Evolutionary conservation across 106 monocot genomes (phyloP), one percentile per base, ranked within the genome.

Genomic region (Allium cepa): DNA sequence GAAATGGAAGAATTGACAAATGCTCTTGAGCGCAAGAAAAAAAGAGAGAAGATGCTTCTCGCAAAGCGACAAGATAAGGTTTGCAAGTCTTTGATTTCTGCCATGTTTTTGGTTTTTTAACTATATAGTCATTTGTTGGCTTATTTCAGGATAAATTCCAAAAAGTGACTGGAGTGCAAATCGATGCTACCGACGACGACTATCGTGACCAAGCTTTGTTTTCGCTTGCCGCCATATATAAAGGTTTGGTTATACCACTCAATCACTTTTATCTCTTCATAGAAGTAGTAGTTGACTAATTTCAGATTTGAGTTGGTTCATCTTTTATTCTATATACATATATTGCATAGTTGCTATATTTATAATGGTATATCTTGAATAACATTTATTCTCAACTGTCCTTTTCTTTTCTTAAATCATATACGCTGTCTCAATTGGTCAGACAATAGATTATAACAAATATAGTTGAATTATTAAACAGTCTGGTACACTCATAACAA

Each of bases 1-100:
- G 97, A 97, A 87, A 86, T 97, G 84, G 92, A 97, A 76, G 97
- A 89, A 62, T 52, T 97, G 46, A 79, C 97, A 61, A 68, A 78
- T 78, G 82, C 80, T 53, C 26, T 97, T 26, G 88, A 97, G 26
- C 81, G 72, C 49, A 97, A 92, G 75, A 92, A 87, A 61, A 97
- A 82, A 72, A 84, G 73, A 77, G 74, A 56, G 18, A 97, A 87
- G 70, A 97, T 87, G 64, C 63, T 79, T 16, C 66, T 83, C 56
- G 75, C 84, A 76, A 97, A 89, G 48, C 82, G 86, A 11, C 81
- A 84, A 63, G 79, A 75, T 6, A 97, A 92, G 87, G 93, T 90
- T 56, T 56, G 49, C 64, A 16, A 17, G 16, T 7, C n/a, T 63
- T 12, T 3, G 10, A 4, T 65, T 63, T 47, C 8, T 65, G 1